A percentile compares a stretch with the other conserved stretches of the same genome.
phyloP scores from a whole-genome alignment of 1,284 basidiomycete species.

The Cutaneotrichosporon sp. region DNA sequence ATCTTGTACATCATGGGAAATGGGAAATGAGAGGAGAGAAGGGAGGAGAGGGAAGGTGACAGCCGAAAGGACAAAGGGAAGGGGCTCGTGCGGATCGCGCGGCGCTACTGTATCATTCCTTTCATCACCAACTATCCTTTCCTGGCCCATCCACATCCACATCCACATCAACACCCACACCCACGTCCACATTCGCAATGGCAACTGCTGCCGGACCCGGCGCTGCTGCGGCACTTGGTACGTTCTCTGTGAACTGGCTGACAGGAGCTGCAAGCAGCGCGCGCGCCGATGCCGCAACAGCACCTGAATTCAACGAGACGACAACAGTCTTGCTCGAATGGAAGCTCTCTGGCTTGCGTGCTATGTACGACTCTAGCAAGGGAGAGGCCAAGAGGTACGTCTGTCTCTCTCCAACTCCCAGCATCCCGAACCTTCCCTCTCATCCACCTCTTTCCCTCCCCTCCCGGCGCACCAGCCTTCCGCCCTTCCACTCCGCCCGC shows the following conservation, averaged over 20 bases:
- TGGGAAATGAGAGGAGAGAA: background rate
- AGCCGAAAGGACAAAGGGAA: background rate
- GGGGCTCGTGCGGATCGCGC: background rate
- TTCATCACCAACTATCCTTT: background rate
- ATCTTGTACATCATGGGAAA: too few relatives aligned
- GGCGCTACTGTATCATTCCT: background rate
- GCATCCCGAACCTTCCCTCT: too few relatives aligned
- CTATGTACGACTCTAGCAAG: slow-evolving; percentile 66
- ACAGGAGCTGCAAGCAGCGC: background rate
- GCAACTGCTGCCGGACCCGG: background rate
- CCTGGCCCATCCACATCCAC: background rate
- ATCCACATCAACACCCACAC: background rate
- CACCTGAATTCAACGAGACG: slow-evolving; percentile 58
- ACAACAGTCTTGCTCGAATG: slow-evolving; percentile 70
- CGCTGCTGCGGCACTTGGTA: background rate
- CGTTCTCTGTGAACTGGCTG: background rate
- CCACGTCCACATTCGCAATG: background rate
- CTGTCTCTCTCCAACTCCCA: too few relatives aligned
- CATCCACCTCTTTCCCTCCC: too few relatives aligned
- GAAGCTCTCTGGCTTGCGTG: slow-evolving; percentile 66
- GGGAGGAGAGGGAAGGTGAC: background rate
- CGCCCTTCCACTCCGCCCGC: background rate
- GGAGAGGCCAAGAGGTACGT: slow-evolving; percentile 51
- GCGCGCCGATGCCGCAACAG: slow-evolving; percentile 3
- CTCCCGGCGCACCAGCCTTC: too few relatives aligned